Percentiles rank a stretch among this genome's conserved stretches.
Evolutionary conservation across 257 asterid species (phyloP).

Genomic region (Hygrophila difformis): DNA sequence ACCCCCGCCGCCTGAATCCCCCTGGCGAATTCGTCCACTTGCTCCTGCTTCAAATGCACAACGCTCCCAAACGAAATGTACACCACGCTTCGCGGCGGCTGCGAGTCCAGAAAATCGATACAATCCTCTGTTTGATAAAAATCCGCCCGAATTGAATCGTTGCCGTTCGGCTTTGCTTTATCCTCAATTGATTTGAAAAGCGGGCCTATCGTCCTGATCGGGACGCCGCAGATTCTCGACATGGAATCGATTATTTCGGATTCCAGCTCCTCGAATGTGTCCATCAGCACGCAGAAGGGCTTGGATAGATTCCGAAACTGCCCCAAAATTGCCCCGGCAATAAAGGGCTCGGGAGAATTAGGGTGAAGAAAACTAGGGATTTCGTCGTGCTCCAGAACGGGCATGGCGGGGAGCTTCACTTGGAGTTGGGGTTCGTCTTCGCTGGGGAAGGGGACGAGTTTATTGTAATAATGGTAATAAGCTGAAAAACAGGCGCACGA

Average conservation of each 20-base stretch:
- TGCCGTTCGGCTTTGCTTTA: not conserved
- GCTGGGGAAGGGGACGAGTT: constrained; percentile 38
- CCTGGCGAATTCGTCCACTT: constrained; percentile 53
- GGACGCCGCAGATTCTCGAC: constrained; percentile 14
- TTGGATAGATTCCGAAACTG: constrained; percentile 42
- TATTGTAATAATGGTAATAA: constrained; percentile 43
- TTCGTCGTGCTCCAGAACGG: constrained; percentile 54
- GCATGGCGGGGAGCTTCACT: constrained; percentile 49
- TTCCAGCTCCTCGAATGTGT: constrained; percentile 59
- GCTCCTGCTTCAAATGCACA: constrained; percentile 51
- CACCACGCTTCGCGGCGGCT: constrained; percentile 43
- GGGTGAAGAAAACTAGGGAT: constrained; percentile 59
- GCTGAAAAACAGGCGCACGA: constrained; percentile 57
- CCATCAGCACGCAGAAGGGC: constrained; percentile 52
- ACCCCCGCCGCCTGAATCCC: constrained; percentile 46
- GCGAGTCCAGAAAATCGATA: constrained; percentile 49
- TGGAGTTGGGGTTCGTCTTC: constrained; percentile 35
- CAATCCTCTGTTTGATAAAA: constrained; percentile 37
- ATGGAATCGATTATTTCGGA: constrained; percentile 15
- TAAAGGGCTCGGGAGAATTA: constrained; percentile 16
- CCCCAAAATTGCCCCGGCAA: constrained; percentile 38
- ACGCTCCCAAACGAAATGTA: constrained; percentile 75
- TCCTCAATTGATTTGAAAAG: constrained; percentile 28
- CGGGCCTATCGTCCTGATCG: constrained; percentile 61
- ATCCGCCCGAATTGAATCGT: constrained; percentile 38